Conservation (phyloP, 139 green algal genomes). For the Yamagishiella unicocca region DNA sequence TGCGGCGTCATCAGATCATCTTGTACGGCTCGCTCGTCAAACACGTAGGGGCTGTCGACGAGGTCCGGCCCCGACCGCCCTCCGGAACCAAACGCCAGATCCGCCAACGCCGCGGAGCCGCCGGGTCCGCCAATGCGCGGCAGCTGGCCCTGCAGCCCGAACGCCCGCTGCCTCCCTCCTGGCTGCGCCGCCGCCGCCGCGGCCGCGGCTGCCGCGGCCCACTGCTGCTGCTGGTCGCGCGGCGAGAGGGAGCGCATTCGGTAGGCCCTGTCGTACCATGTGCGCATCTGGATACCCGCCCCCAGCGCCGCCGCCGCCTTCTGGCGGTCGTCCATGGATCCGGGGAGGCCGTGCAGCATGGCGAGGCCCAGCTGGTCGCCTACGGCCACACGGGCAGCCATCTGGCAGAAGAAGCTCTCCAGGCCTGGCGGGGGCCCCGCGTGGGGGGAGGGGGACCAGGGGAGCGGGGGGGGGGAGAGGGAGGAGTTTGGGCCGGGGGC, state of each 20-base stretch:
- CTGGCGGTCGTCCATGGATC: background rate
- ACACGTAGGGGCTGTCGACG: background rate
- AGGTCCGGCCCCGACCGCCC: too few relatives aligned
- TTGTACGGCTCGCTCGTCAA: constrained; percentile 20
- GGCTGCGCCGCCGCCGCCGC: too few relatives aligned
- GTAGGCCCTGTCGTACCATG: constrained; percentile 31
- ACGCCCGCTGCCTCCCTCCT: background rate
- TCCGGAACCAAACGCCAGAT: background rate
- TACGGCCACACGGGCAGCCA: background rate
- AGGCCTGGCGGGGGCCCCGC: constrained; percentile 1
- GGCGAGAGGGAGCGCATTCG: background rate
- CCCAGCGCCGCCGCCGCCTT: background rate
- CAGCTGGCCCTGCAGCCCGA: background rate
- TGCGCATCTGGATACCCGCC: background rate
- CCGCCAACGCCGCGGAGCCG: background rate
- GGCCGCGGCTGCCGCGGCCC: background rate
- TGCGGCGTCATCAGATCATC: background rate
- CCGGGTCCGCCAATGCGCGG: background rate
- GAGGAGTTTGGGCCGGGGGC: too few relatives aligned
- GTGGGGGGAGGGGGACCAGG: background rate
- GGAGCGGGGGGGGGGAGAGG: background rate
- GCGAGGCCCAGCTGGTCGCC: background rate
- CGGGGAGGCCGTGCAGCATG: constrained; percentile 31
- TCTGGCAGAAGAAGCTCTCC: constrained; percentile 20
- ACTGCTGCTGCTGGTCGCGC: constrained; percentile 2